Evolutionary conservation across 2,329 filamentous ascomycete genomes (phyloP).

Genomic region (Colletotrichum kahawae): DNA sequence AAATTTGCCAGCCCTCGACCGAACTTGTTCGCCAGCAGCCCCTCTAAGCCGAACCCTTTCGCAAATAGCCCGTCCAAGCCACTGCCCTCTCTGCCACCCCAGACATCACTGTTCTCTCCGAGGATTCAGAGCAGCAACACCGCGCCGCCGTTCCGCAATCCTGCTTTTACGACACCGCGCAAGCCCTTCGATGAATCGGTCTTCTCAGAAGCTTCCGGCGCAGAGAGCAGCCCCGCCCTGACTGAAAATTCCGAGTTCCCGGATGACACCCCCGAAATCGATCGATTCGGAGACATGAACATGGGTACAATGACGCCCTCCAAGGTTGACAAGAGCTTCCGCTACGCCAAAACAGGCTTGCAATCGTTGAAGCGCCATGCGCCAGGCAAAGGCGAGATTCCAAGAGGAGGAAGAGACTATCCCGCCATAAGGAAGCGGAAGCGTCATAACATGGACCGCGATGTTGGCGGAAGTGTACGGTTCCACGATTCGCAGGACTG

Average conservation of each 20-base stretch:
- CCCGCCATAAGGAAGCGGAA: constrained; percentile 57
- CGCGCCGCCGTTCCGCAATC: constrained; percentile 64
- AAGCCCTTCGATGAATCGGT: constrained; percentile 58
- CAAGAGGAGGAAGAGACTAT: constrained; percentile 47
- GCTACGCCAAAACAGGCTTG: constrained; percentile 44
- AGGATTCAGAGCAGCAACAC: constrained; percentile 44
- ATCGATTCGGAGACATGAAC: constrained; percentile 47
- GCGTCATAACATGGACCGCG: constrained; percentile 54
- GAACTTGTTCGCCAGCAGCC: constrained; percentile 38
- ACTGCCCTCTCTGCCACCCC: constrained; percentile 42
- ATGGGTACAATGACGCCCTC: constrained; percentile 53
- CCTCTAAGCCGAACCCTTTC: constrained; percentile 29
- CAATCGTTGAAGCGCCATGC: constrained; percentile 45
- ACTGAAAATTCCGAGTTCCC: constrained; percentile 62
- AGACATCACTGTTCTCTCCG: constrained; percentile 52
- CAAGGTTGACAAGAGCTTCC: constrained; percentile 50
- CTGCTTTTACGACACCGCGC: constrained; percentile 68
- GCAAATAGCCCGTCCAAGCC: constrained; percentile 44
- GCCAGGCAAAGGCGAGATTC: constrained; percentile 70
- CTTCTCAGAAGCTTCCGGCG: constrained; percentile 60
- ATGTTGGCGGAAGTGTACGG: constrained; percentile 53
- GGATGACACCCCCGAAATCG: constrained; percentile 59
- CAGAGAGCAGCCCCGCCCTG: constrained; percentile 64
- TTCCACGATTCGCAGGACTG: constrained; percentile 46
- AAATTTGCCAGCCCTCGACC: constrained; percentile 35